A percentile compares a stretch with the other conserved stretches of the same genome.
Evolutionary conservation across 176 grass and related monocot species (phyloP).

Genomic region (Cenchrus purpureus): DNA sequence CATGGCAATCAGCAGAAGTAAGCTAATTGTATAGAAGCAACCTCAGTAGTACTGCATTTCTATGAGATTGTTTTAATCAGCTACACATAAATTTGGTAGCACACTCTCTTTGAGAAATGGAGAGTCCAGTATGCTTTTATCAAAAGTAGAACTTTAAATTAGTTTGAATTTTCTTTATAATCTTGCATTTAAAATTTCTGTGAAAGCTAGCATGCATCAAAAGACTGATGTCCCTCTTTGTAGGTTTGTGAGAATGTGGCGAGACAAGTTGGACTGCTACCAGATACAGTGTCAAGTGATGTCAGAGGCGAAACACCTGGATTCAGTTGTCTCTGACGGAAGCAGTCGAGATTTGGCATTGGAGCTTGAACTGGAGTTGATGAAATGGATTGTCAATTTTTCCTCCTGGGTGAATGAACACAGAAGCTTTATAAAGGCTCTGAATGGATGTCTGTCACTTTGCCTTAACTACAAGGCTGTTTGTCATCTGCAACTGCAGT

Average conservation of each 20-base stretch:
- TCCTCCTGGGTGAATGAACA: constrained; percentile 78
- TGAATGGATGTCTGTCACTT: constrained; percentile 91
- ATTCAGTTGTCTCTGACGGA: constrained; percentile 53
- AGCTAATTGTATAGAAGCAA: neutral
- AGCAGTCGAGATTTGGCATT: constrained; percentile 48
- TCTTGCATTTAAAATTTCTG: constrained; percentile 16
- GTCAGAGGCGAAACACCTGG: constrained; percentile 59
- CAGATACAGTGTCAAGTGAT: constrained; percentile 66
- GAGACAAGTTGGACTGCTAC: constrained; percentile 75
- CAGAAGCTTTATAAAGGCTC: constrained; percentile 74
- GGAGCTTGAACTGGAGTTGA: constrained; percentile 85
- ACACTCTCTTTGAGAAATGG: neutral
- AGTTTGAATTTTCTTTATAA: neutral
- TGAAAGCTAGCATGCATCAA: constrained; percentile 1
- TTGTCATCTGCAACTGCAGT: constrained; percentile 71
- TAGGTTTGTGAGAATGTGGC: constrained; percentile 91
- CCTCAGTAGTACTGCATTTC: neutral
- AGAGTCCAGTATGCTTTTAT: neutral
- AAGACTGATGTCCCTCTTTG: constrained; percentile 41
- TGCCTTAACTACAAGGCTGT: constrained; percentile 69
- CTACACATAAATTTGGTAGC: constrained; percentile 2
- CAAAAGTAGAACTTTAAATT: neutral
- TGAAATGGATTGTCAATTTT: constrained; percentile 84
- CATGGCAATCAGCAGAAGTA: neutral
- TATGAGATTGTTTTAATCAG: neutral